Evolutionary conservation across 768 basidiomycete genomes (phyloP).

Genomic region (Boletellus ananiceps): DNA sequence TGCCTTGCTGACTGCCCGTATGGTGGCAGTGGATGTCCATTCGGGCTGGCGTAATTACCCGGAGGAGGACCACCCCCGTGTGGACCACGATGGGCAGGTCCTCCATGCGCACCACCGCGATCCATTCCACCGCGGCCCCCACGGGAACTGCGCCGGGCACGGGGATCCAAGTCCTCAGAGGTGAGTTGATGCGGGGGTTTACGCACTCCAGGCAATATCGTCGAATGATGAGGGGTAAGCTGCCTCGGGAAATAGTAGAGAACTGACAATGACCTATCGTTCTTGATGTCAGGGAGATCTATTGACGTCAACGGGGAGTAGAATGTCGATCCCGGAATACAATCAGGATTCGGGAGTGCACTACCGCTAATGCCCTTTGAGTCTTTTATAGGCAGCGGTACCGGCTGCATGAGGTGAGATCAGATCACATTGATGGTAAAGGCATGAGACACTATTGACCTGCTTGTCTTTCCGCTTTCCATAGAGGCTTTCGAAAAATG

Average conservation of each 20-base stretch:
- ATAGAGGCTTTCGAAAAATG: conserved; percentile 84
- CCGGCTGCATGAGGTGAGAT: conserved; percentile 48
- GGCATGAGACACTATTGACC: conserved; percentile 40
- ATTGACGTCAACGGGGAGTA: conserved; percentile 62
- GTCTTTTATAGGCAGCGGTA: conserved; percentile 59
- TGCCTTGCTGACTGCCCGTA: conserved; percentile 19
- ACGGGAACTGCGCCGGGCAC: conserved; percentile 49
- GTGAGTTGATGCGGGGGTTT: conserved; percentile 58
- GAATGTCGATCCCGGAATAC: conserved; percentile 89
- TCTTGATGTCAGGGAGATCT: conserved; percentile 72
- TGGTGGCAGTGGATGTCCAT: conserved; percentile 19
- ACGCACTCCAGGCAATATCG: conserved; percentile 70
- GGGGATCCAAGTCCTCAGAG: conserved; percentile 63
- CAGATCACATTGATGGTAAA: conserved; percentile 9
- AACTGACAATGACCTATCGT: conserved; percentile 84
- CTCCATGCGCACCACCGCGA: conserved; percentile 35
- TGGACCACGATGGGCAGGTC: conserved; percentile 18
- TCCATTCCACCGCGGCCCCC: conserved; percentile 43
- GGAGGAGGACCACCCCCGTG: conserved; percentile 15
- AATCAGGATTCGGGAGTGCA: conserved; percentile 79
- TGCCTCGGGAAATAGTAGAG: conserved; percentile 89
- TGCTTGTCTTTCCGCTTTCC: conserved; percentile 79
- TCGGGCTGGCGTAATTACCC: conserved; percentile 7
- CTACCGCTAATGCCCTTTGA: conserved; percentile 80
- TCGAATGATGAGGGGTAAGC: conserved; percentile 76